These are phyloP conservation scores for Exophiala oligosperma DNA, from an alignment of 2,329 filamentous ascomycete species.

Conservation along the genomic window DNA sequence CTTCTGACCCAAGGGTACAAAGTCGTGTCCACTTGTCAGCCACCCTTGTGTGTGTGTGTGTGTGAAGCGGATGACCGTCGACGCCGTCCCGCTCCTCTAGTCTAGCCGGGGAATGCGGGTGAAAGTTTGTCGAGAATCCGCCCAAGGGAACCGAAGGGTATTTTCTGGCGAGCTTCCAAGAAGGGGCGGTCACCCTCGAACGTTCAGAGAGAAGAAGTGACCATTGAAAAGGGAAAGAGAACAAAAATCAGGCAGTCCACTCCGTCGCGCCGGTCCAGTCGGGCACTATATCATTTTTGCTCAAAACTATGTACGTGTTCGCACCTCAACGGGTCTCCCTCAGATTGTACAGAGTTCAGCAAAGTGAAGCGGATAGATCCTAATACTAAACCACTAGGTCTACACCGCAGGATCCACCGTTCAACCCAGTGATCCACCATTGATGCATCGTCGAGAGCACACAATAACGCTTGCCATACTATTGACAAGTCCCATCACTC, in stretches of 20 bases:
- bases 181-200: not conserved
- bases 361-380: conserved; percentile 7
- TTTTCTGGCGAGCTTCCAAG: not conserved
- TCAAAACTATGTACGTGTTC: not conserved
- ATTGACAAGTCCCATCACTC: conserved; percentile 7
- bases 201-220: too few species aligned
- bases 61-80: conserved; percentile 1
- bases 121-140: conserved; percentile 6
- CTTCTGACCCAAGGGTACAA: not conserved
- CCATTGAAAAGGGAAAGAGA: too few species aligned
- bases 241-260: not conserved
- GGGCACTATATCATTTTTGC: not conserved
- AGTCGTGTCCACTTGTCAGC: not conserved
- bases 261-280: not conserved
- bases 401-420: not conserved
- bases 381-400: not conserved
- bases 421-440: conserved; percentile 1
- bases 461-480: not conserved
- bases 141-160: not conserved
- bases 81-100: conserved; percentile 10
- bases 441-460: conserved; percentile 1
- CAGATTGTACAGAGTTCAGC: not conserved
- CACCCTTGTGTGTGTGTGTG: not conserved
- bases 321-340: not conserved
- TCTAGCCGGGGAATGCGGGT: conserved; percentile 11